Conservation (phyloP, 1,284 basidiomycete species). For the Trichosporon sp. region DNA sequence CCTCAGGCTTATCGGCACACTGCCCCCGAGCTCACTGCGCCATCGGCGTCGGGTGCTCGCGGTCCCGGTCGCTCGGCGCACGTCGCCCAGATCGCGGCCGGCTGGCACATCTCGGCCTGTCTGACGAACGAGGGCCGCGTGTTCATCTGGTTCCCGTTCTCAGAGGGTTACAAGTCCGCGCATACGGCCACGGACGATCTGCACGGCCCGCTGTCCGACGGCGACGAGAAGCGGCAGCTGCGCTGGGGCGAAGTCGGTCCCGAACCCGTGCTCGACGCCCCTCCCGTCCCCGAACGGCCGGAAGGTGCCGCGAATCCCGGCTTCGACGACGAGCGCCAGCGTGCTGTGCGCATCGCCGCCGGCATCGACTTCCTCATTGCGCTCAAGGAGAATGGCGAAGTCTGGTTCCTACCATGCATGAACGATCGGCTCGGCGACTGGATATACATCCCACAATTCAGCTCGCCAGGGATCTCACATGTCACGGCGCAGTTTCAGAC, state of each 20-base stretch:
- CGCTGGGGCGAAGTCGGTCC: constrained; percentile 44
- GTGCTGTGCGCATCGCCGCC: constrained; percentile 75
- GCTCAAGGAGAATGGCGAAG: constrained; percentile 62
- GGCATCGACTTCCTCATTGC: constrained; percentile 70
- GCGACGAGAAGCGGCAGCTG: constrained; percentile 31
- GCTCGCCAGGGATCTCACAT: constrained; percentile 59
- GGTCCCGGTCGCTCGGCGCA: constrained; percentile 32
- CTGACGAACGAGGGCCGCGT: constrained; percentile 71
- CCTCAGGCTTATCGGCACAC: constrained; percentile 50
- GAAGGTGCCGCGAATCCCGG: constrained; percentile 58
- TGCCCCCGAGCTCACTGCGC: constrained; percentile 40
- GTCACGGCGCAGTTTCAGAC: constrained; percentile 80
- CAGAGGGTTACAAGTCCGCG: constrained; percentile 43
- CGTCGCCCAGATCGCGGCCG: constrained; percentile 67
- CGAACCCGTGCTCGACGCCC: constrained; percentile 25
- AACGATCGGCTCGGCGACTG: constrained; percentile 13
- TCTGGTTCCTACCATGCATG: constrained; percentile 40
- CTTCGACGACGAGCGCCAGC: constrained; percentile 50
- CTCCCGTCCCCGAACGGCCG: constrained; percentile 36
- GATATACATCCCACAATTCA: constrained; percentile 62
- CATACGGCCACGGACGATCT: constrained; percentile 48
- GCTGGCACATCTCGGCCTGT: constrained; percentile 74
- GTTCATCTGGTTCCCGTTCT: constrained; percentile 72
- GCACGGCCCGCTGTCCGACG: constrained; percentile 47
- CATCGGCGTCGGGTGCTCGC: constrained; percentile 37